Conservation (phyloP, 352 stramenopile genomes). For the Pythium rishiriense region DNA sequence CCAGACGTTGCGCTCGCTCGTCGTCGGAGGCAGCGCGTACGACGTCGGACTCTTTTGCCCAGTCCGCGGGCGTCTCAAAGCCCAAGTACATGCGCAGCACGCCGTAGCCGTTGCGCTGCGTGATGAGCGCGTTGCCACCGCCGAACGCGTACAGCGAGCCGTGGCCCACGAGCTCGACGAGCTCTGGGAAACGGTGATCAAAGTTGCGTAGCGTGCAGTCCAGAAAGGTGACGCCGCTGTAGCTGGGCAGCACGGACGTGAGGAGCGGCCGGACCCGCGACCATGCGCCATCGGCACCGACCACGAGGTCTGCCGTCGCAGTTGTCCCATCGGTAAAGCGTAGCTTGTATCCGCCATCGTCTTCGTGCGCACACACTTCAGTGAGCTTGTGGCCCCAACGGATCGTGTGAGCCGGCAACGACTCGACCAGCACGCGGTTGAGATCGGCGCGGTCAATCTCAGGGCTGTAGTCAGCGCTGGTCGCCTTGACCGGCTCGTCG, state of each 20-base stretch:
- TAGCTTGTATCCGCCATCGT: constrained; percentile 2
- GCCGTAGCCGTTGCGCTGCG: constrained; percentile 28
- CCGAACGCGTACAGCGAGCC: constrained; percentile 23
- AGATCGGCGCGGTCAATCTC: constrained; percentile 28
- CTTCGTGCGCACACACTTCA: not conserved
- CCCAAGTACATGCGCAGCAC: constrained; percentile 28
- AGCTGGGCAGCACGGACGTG: constrained; percentile 6
- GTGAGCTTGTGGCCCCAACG: constrained; percentile 24
- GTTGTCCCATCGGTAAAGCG: constrained; percentile 15
- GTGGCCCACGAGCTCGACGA: constrained; percentile 22
- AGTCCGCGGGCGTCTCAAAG: constrained; percentile 12
- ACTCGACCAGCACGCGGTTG: constrained; percentile 21
- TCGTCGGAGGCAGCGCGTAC: not conserved
- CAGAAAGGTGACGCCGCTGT: constrained; percentile 15
- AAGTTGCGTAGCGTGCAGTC: constrained; percentile 21
- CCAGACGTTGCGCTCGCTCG: constrained; percentile 9
- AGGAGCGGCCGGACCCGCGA: constrained; percentile 22
- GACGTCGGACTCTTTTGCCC: constrained; percentile 10
- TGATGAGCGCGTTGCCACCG: constrained; percentile 18
- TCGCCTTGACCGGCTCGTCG: not conserved
- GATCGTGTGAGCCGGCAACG: constrained; percentile 8
- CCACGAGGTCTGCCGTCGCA: constrained; percentile 13
- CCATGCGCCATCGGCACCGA: constrained; percentile 27
- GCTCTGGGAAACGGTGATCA: constrained; percentile 24
- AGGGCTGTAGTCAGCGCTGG: constrained; percentile 19